Conservation (phyloP, 208 protist species). For the Vickermania spadyakhi region DNA sequence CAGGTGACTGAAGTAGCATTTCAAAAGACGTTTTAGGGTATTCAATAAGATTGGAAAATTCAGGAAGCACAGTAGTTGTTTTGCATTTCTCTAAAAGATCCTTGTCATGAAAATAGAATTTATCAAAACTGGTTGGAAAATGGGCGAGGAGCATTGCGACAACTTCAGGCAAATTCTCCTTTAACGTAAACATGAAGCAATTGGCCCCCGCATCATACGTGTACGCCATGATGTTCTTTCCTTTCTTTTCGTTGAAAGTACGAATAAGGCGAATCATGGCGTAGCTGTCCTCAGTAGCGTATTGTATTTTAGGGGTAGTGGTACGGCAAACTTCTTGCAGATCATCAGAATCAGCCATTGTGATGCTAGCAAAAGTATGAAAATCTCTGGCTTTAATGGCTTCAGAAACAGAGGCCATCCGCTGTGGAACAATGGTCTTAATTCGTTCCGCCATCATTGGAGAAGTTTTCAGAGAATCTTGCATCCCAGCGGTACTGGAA, state of each 20-base stretch:
- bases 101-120: constrained; percentile 63
- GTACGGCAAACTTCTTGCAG: constrained; percentile 97
- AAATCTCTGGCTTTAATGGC: constrained; percentile 94
- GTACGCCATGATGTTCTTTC: constrained; percentile 89
- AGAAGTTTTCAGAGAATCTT: constrained; percentile 89
- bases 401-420: constrained; percentile 87
- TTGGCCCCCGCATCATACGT: constrained; percentile 99
- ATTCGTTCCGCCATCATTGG: constrained; percentile 86
- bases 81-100: constrained; percentile 39
- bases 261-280: constrained; percentile 93
- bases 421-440: constrained; percentile 74
- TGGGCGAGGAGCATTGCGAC: constrained; percentile 82
- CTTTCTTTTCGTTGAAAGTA: constrained; percentile 84
- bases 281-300: constrained; percentile 96
- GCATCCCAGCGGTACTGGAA: constrained; percentile 96
- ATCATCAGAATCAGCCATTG: constrained; percentile 95
- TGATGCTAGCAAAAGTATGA: constrained; percentile 86
- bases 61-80: constrained; percentile 12
- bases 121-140: constrained; percentile 78
- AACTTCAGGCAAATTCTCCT: constrained; percentile 74
- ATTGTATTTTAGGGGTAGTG: constrained; percentile 97
- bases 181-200: constrained; percentile 94
- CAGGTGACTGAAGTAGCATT: constrained; percentile 79
- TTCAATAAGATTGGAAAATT: constrained; percentile 54
- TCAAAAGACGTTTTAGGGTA: constrained; percentile 73